Base-by-base conservation (phyloP, 345 rosid genomes). In the Pugionium dolabratum region DNA sequence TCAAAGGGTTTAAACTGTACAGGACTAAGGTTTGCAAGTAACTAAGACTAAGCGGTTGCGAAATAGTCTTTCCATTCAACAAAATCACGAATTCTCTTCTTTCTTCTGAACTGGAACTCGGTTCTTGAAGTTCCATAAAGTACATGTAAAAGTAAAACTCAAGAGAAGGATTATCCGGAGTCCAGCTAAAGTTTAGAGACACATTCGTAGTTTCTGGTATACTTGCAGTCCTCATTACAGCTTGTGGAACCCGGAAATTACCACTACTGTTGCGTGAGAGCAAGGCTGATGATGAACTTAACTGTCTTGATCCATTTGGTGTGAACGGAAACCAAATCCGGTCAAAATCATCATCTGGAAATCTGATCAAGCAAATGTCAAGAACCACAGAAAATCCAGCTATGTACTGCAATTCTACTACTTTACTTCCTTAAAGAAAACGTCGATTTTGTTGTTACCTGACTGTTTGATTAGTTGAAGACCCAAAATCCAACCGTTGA, bases 81-180 rank as follows among this genome's bases (percentile, higher is more conserved):
- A 29, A 57, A 9, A 78, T 55, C 2, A 27, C 5, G 6, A 74
- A 74, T n/a, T 65, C 76, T 50, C 81, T 78, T 39, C 29, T 53
- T 7, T 31, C 47, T 10, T 18, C 39, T 9, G 56, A 25, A 0
- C 1, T 6, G 6, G 56, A 33, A 7, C 3, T 26, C 51, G 76
- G 76, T 78, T 63, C 59, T 65, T 65, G 69, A 54, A 78, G 34
- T 40, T 78, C 81, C 9, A 32, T 70, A 7, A 64, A 75, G 6
- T 77, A 74, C 66, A 79, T 33, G 79, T 66, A 86, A 10, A 78
- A 67, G 39, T 75, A 82, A 34, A 81, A 72, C 7, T 73, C 70
- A 2, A 45, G 66, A 28, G 74, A 56, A 0, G 77, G 32, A 67
- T 78, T 76, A 1, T 49, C 71, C 4, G 68, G 36, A 51, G 0